Base-by-base conservation (phyloP, 2,329 filamentous ascomycete genomes). In the Lecanicillium sp. region DNA sequence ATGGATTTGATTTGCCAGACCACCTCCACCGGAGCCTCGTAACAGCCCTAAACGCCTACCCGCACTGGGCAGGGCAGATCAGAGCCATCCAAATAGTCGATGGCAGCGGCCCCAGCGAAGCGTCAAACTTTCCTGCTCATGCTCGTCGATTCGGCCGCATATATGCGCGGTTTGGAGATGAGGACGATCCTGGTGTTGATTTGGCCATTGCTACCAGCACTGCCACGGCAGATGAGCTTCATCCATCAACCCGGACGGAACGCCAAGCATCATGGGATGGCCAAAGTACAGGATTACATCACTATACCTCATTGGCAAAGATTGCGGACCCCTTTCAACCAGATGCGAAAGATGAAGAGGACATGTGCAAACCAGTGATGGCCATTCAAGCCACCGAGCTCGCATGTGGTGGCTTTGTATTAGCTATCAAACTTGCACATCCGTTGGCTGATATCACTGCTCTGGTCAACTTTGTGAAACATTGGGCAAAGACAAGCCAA, bases 361-460 rank as follows among this genome's bases (percentile, higher is more conserved):
- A 38, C 0, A 9, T 15, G 4, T n/a, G 29, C 1, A 28, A 31
- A 7, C 44, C 51, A 12, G 32, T 47, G 1, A 31, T 55, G 16
- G 37, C 50, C 4, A 33, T 52, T 1, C 52, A 53, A 27, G 13
- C 51, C 1, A 55, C 52, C 0, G 27, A 47, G 2, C 7, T 54
- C 4, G 43, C 48, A 1, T 51, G 51, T 3, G 49, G 47, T 2
- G 52, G 46, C 1, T 48, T 52, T 18, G 40, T 44, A 2, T 11
- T 55, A 1, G 43, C 45, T 1, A 9, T 46, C 4, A 51, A 51
- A 9, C 44, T 39, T 4, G 31, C 43, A 1, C 52, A 55, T 41
- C 48, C 46, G 15, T 35, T 55, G 1, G 50, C 51, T 7, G 52
- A 55, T 28, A 48, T 47, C 4, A 45, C 46, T 0, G 39, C 45